These are phyloP conservation scores for Candida taoyuanica DNA, from an alignment of 805 yeast species.

Conservation along the genomic window DNA sequence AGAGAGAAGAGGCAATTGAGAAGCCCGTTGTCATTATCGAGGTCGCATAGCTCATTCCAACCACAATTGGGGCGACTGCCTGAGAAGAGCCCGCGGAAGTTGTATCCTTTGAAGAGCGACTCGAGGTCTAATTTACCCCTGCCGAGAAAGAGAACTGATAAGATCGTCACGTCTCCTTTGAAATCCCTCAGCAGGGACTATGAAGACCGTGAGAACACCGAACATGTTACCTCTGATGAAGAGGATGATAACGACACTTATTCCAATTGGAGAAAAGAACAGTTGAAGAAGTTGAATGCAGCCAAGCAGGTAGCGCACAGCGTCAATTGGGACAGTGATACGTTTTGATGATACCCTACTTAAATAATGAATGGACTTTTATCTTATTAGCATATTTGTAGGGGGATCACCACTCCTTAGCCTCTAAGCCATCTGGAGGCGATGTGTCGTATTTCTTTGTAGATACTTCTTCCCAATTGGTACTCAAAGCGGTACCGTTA, in stretches of 20 bases:
- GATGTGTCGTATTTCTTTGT: slow-evolving; percentile 42
- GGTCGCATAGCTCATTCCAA: slow-evolving; percentile 23
- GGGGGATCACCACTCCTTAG: slow-evolving; percentile 15
- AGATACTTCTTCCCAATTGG: slow-evolving; percentile 88
- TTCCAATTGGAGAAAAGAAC: slow-evolving; percentile 26
- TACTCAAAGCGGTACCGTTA: slow-evolving; percentile 88
- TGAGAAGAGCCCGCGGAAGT: slow-evolving; percentile 12
- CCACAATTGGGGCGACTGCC: slow-evolving; percentile 20
- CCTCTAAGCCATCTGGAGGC: slow-evolving; percentile 26
- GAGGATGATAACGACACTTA: slow-evolving; percentile 22
- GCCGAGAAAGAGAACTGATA: slow-evolving; percentile 8
- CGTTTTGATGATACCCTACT: slow-evolving; percentile 12
- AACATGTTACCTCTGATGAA: slow-evolving; percentile 11
- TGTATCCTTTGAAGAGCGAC: slow-evolving; percentile 18
- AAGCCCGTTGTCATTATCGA: slow-evolving; percentile 12
- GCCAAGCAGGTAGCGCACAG: slow-evolving; percentile 3
- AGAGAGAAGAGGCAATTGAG: slow-evolving; percentile 11
- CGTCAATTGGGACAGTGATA: slow-evolving; percentile 15
- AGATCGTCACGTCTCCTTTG: slow-evolving; percentile 26
- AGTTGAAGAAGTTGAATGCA: slow-evolving; percentile 23
- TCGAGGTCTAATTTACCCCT: slow-evolving; percentile 11
- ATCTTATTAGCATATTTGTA: not conserved
- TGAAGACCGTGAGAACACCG: slow-evolving; percentile 13
- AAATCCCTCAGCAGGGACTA: slow-evolving; percentile 19
- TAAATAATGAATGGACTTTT: not conserved